Evolutionary conservation across 768 basidiomycete species (phyloP), one percentile per base, ranked within the genome.

Genomic region (Wakefieldia striispora): DNA sequence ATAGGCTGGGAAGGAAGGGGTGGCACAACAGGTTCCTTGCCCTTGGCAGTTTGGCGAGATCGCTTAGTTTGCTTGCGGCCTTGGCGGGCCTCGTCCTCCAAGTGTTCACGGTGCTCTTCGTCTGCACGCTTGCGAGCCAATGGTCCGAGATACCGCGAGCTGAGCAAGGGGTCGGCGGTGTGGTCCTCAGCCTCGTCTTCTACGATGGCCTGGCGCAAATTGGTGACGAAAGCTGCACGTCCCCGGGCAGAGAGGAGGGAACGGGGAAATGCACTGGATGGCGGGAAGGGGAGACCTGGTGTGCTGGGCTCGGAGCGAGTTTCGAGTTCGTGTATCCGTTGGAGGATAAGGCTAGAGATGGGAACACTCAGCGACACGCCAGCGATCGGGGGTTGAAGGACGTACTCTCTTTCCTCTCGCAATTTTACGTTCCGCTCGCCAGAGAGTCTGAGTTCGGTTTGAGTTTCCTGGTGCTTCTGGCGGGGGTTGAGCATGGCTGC

Each of bases 321-420:
- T 61, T 86, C 82, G 24, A 86, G 74, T 51, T 83, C 84, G 51
- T 74, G 70, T 54, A 87, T 82, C 23, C 82, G 80, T 54, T 83
- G 78, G 11, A 83, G 69, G 29, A 84, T 70, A 42, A 72, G 61
- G 47, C 84, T 86, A 55, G 29, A 21, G 29, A 21, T 26, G 26
- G 12, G 7, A 14, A n/a, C 39, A 34, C 55, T 54, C 17, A 51
- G 52, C 23, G 44, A 27, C 3, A 43, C 8, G 41, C 4, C 13
- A 14, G 40, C 6, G 40, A 45, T 43, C 44, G 35, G 34, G 26
- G 9, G 10, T 27, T 8, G 6, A 1, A 42, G 40, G 35, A 74
- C 82, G 51, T 61, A 87, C 86, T 77, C 75, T 73, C 78, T 69
- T 62, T 89, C 85, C 57, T 81, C 74, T 37, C 77, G 73, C 66